phyloP scores from a whole-genome alignment of 1,284 basidiomycete genomes.

The Meira nashicola region DNA sequence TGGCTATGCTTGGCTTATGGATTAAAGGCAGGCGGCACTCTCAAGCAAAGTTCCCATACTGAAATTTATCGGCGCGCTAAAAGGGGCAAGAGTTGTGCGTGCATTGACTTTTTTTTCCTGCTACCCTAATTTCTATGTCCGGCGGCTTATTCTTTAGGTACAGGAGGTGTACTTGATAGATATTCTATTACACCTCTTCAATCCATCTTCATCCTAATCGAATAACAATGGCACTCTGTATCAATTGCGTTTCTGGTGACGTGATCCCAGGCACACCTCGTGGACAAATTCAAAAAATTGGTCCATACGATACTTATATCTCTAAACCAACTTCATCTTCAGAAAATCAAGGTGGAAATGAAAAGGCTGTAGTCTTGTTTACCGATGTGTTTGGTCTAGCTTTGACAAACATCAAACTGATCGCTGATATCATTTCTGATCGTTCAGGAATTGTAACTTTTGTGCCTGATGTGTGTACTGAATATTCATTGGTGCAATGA shows the following conservation, averaged over 20 bases:
- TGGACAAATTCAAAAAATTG: conserved; percentile 27
- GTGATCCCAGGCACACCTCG: conserved; percentile 30
- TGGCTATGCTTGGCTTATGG: too few relatives aligned
- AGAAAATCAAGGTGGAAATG: conserved; percentile 11
- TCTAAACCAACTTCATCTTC: conserved; percentile 33
- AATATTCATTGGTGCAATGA: neutral
- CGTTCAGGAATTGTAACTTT: conserved; percentile 62
- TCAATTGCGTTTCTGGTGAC: conserved; percentile 32
- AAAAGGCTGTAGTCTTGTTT: conserved; percentile 59
- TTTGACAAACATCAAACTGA: conserved; percentile 57
- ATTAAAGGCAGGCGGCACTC: too few relatives aligned
- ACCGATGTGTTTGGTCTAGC: conserved; percentile 60
- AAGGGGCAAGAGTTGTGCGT: too few relatives aligned
- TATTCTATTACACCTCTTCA: too few relatives aligned
- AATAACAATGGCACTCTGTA: conserved; percentile 24
- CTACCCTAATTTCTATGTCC: too few relatives aligned
- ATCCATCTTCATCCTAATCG: too few relatives aligned
- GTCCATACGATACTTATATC: conserved; percentile 39
- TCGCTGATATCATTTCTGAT: conserved; percentile 63
- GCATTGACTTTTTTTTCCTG: too few relatives aligned
- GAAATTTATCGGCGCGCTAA: too few relatives aligned
- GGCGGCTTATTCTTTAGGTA: too few relatives aligned
- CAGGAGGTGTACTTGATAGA: neutral
- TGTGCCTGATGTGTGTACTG: conserved; percentile 52
- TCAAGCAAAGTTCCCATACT: too few relatives aligned